Conservation (phyloP, 108 stramenopile species). For the Schizochytrium sp. region DNA sequence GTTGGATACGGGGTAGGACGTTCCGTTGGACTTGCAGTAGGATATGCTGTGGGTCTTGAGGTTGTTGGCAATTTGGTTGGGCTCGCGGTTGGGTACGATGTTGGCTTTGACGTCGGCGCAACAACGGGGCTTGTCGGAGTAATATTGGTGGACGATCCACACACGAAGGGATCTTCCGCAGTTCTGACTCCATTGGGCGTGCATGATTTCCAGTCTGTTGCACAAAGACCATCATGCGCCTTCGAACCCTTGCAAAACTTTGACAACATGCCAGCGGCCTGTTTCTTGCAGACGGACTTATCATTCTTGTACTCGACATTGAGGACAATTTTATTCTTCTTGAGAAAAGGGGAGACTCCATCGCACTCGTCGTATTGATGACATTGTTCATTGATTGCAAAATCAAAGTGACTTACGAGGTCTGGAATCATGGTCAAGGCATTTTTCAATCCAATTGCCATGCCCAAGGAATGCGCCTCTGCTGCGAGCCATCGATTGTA, state of each 20-base stretch:
- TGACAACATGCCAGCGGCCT: background rate
- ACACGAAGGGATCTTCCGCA: background rate
- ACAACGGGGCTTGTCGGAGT: too few species aligned
- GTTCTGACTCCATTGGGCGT: background rate
- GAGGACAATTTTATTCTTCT: background rate
- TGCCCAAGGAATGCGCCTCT: background rate
- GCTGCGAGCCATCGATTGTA: conserved; percentile 17
- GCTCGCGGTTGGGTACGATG: background rate
- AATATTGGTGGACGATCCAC: background rate
- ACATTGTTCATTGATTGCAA: conserved; percentile 25
- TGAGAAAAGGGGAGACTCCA: background rate
- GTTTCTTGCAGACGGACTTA: background rate
- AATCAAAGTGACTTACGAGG: conserved; percentile 11
- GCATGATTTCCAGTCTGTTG: background rate
- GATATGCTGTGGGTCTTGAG: background rate
- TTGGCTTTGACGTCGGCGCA: background rate
- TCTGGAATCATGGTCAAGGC: background rate
- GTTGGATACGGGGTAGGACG: background rate
- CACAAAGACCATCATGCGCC: background rate
- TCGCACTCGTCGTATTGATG: conserved; percentile 22
- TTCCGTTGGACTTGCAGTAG: background rate
- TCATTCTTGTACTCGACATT: conserved; percentile 13
- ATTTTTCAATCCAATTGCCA: conserved; percentile 24
- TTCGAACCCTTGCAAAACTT: background rate
- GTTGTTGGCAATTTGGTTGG: background rate